These are phyloP conservation scores for Panellus pusillus DNA, from an alignment of 768 basidiomycete species.

Conservation along the genomic window DNA sequence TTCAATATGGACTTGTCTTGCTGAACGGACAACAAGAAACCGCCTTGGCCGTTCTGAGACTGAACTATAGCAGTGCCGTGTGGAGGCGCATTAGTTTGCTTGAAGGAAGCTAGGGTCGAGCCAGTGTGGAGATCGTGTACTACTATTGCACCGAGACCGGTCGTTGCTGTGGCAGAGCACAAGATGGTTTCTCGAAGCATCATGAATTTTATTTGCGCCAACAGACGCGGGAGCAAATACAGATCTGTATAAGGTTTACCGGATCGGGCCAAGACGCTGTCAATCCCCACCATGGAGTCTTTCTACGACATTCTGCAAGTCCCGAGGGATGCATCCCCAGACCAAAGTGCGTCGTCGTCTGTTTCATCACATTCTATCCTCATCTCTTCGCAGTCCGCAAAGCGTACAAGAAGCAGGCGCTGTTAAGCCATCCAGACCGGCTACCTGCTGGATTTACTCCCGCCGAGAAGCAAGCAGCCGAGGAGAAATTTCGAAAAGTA, in stretches of 20 bases:
- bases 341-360: slow-evolving; percentile 53
- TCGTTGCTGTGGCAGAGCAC: slow-evolving; percentile 57
- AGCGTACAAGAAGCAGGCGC: slow-evolving; percentile 73
- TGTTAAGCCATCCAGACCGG: slow-evolving; percentile 77
- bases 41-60: slow-evolving; percentile 73
- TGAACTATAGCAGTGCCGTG: slow-evolving; percentile 71
- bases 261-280: background rate
- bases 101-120: slow-evolving; percentile 78
- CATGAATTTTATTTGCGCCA: slow-evolving; percentile 23
- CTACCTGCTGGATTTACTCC: slow-evolving; percentile 54
- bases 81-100: slow-evolving; percentile 68
- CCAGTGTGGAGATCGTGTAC: slow-evolving; percentile 84
- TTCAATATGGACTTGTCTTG: slow-evolving; percentile 87
- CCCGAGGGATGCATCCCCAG: slow-evolving; percentile 50
- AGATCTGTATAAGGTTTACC: slow-evolving; percentile 5
- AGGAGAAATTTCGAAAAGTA: slow-evolving; percentile 54
- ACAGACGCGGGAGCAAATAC: slow-evolving; percentile 11
- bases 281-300: slow-evolving; percentile 44
- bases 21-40: slow-evolving; percentile 81
- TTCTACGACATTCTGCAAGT: slow-evolving; percentile 68
- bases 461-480: slow-evolving; percentile 58
- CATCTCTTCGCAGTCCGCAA: slow-evolving; percentile 56
- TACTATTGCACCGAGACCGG: slow-evolving; percentile 64
- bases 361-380: background rate
- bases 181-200: slow-evolving; percentile 68